Conservation (phyloP, 164 flowering plant genomes). For the Chimonanthus salicifolius region DNA sequence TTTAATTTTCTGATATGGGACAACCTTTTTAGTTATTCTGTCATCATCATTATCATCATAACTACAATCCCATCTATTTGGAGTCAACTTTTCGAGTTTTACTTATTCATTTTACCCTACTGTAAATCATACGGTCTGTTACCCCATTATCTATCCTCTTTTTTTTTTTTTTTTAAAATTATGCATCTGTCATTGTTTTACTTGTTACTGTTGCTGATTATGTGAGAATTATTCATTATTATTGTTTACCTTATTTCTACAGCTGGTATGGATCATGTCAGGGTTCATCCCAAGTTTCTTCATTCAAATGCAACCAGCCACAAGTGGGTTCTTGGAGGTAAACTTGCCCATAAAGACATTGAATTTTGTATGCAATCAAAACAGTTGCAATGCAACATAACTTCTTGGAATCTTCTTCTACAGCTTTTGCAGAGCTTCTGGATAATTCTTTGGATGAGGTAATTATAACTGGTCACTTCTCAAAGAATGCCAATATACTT, state of each 20-base stretch:
- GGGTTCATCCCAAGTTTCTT: conserved; percentile 93
- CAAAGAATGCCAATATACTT: not conserved
- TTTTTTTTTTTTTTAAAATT: too few species aligned
- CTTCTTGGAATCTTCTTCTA: not conserved
- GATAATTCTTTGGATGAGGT: conserved; percentile 99
- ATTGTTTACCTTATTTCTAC: conserved; percentile 11
- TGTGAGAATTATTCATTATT: not conserved
- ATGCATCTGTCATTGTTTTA: not conserved
- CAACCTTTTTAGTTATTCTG: too few species aligned
- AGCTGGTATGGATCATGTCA: conserved; percentile 92
- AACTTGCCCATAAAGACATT: not conserved
- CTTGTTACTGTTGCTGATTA: not conserved
- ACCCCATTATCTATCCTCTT: too few species aligned
- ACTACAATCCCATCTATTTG: too few species aligned
- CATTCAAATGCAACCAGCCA: conserved; percentile 99
- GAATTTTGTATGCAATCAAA: not conserved
- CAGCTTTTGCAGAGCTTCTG: conserved; percentile 97
- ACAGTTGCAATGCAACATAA: not conserved
- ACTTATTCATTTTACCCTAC: too few species aligned
- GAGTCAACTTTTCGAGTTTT: too few species aligned
- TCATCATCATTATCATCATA: too few species aligned
- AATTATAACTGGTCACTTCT: not conserved
- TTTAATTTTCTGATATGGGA: too few species aligned
- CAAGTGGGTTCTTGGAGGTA: conserved; percentile 99
- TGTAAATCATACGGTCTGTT: too few species aligned